phyloP scores from a whole-genome alignment of 768 basidiomycete genomes.

The Exsudoporus frostii region DNA sequence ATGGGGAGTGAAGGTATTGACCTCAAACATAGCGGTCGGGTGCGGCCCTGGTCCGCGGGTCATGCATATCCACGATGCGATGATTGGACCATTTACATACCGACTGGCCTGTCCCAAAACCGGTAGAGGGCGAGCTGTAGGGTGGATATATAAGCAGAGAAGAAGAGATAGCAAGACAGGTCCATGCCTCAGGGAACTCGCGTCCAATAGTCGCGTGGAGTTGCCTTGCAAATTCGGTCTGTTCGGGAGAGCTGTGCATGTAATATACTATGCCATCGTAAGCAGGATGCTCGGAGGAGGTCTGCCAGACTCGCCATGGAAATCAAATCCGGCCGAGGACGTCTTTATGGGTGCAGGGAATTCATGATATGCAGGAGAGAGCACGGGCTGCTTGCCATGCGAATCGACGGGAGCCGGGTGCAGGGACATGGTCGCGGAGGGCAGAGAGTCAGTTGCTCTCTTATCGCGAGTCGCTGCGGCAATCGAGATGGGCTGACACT shows the following conservation, averaged over 20 bases:
- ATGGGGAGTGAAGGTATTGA: conserved; percentile 63
- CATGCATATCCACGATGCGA: neutral
- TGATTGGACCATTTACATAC: conserved; percentile 32
- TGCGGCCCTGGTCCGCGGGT: conserved; percentile 49
- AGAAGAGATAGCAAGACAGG: neutral
- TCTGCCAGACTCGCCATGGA: conserved; percentile 50
- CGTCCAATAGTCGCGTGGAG: conserved; percentile 56
- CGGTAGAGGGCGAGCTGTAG: conserved; percentile 56
- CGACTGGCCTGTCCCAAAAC: conserved; percentile 62
- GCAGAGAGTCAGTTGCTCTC: neutral
- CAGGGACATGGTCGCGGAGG: neutral
- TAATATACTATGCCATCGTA: conserved; percentile 52
- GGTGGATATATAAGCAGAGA: neutral
- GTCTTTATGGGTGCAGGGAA: conserved; percentile 55
- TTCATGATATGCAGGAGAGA: conserved; percentile 49
- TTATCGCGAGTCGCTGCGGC: neutral
- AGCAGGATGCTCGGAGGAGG: neutral
- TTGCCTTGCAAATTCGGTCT: conserved; percentile 48
- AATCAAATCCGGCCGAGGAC: conserved; percentile 64
- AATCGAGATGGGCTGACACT: too few species aligned
- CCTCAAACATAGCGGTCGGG: conserved; percentile 69
- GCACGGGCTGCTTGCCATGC: conserved; percentile 11
- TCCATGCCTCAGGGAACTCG: conserved; percentile 65
- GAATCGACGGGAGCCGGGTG: neutral
- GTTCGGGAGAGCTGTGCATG: conserved; percentile 41